Evolutionary conservation across 495 filamentous ascomycete species (phyloP).

Genomic region (Cairneyella variabilis): DNA sequence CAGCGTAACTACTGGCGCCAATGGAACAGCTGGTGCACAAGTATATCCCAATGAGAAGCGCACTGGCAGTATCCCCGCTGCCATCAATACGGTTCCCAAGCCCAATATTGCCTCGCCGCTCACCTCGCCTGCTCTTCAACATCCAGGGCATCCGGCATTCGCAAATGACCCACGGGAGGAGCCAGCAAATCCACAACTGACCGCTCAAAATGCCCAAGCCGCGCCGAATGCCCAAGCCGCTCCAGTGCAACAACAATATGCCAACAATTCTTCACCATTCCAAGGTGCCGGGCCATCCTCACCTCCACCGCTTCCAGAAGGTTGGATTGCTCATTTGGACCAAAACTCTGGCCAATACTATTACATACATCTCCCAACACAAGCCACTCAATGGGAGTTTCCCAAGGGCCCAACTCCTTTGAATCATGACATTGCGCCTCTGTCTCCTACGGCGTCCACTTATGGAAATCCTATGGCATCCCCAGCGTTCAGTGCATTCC

Average conservation of each 20-base stretch:
- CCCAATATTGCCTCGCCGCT: constrained; percentile 27
- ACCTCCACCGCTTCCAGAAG: constrained; percentile 90
- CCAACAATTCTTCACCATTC: constrained; percentile 42
- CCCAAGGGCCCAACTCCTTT: constrained; percentile 87
- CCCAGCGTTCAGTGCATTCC: constrained; percentile 62
- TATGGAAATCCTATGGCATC: constrained; percentile 75
- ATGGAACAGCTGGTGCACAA: constrained; percentile 38
- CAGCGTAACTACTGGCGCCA: constrained; percentile 56
- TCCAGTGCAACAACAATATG: constrained; percentile 22
- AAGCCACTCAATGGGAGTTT: constrained; percentile 98
- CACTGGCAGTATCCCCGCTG: constrained; percentile 18
- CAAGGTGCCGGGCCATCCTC: constrained; percentile 64
- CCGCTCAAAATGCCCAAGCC: constrained; percentile 10
- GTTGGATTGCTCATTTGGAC: constrained; percentile 97
- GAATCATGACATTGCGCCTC: constrained; percentile 68
- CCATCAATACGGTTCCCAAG: constrained; percentile 16
- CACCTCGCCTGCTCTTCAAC: constrained; percentile 46
- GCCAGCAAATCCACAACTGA: constrained; percentile 27
- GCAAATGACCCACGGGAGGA: constrained; percentile 63
- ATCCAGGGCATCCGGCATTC: constrained; percentile 74
- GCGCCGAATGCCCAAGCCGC: constrained; percentile 10
- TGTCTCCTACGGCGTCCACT: constrained; percentile 76
- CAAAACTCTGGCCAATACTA: constrained; percentile 96
- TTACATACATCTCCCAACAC: constrained; percentile 94
- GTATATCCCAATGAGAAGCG: constrained; percentile 77